These are phyloP conservation scores for Protea cynaroides DNA, from an alignment of 164 flowering plant genomes.

Conservation along the genomic window DNA sequence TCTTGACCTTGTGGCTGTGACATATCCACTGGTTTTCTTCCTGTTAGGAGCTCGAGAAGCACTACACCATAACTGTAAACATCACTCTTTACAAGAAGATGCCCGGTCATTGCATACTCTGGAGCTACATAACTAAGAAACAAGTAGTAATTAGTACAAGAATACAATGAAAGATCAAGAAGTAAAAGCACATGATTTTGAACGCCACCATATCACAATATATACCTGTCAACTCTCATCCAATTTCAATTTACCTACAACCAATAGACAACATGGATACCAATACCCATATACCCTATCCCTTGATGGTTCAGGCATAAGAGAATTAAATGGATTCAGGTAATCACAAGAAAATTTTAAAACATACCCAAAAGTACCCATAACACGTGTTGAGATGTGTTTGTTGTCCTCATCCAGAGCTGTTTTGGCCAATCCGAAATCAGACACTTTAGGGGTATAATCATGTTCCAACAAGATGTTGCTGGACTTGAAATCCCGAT, in stretches of 20 bases:
- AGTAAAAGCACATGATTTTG: no score
- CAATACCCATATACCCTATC: no score
- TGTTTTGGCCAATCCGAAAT: slow-evolving; percentile 84
- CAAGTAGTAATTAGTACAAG: background rate
- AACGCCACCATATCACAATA: no score
- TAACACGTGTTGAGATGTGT: slow-evolving; percentile 84
- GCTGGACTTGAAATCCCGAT: slow-evolving; percentile 93
- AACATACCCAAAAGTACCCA: slow-evolving; percentile 91
- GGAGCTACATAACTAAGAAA: slow-evolving; percentile 72
- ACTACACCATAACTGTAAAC: slow-evolving; percentile 98
- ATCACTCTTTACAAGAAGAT: slow-evolving; percentile 95
- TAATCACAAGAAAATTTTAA: background rate
- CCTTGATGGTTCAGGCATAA: background rate
- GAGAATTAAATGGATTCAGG: background rate
- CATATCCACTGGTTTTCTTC: slow-evolving; percentile 94
- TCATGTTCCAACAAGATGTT: slow-evolving; percentile 86
- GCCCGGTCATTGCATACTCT: slow-evolving; percentile 98
- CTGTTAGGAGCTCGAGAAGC: slow-evolving; percentile 88
- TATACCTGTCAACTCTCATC: no score
- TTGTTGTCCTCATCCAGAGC: slow-evolving; percentile 64
- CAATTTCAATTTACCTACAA: no score
- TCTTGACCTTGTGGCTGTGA: slow-evolving; percentile 81
- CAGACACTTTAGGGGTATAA: slow-evolving; percentile 90
- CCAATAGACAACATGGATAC: no score
- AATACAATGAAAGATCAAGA: no score